Evolutionary conservation across 257 asterid genomes (phyloP), one percentile per base, ranked within the genome.

Genomic region (Echium plantagineum): DNA sequence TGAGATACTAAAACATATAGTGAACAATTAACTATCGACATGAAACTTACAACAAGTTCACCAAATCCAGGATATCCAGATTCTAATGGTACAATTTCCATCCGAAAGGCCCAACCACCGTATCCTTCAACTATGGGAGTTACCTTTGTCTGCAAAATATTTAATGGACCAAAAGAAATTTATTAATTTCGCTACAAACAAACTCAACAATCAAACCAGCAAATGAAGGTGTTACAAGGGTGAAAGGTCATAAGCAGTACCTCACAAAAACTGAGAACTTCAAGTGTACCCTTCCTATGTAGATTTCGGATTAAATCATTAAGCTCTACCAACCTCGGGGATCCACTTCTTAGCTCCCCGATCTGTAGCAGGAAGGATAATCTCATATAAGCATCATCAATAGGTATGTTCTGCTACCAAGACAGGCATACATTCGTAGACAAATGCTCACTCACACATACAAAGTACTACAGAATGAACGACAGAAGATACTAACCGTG

Each of bases 51-150:
- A 21, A 93, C 89, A 63, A 89, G 89, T 79, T 89, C 83, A 58
- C 99, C 97, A 68, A 79, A 93, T 73, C 99, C 99, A 52, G 99
- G 99, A 77, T 84, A 86, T 42, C 97, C 97, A 0, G 99, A 93
- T 69, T 89, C 97, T 76, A 89, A 69, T 2, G 95, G 95, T 66
- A 93, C 99, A 76, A 93, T 81, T 83, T 93, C 99, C 99, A 86
- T 76, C 17, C 97, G 90, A 35, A 89, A 81, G 24, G 95, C 97
- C 94, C 94, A 93, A 54, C 97, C 97, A 65, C 99, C 97, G 70
- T 86, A 93, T 31, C 99, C 99, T 83, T 93, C 99, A 17, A 93
- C 97, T 49, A 93, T 83, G 58, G 99, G 97, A 38, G 99, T 93
- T 32, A 89, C 94, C 80, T 89, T 93, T 13, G 99, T 93, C 99